A percentile compares a stretch with the other conserved stretches of the same genome.
These are phyloP conservation scores for Trapa incisa DNA, from an alignment of 345 rosid genomes.

Conservation along the genomic window DNA sequence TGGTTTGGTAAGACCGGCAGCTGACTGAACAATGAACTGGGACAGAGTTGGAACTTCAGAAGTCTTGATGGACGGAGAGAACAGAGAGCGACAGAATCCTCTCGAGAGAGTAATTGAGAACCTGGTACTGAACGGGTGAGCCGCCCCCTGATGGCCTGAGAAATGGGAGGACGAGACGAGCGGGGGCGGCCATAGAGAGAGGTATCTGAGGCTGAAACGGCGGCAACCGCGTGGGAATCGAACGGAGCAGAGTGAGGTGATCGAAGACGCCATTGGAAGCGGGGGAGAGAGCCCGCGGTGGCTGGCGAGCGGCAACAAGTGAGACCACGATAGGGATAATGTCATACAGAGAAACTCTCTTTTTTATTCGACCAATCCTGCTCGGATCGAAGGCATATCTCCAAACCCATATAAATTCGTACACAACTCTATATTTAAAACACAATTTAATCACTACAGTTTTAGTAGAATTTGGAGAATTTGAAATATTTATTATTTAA, in stretches of 20 bases:
- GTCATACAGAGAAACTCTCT: background rate
- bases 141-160: conserved; percentile 11
- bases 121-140: conserved; percentile 11
- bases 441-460: too few relatives aligned
- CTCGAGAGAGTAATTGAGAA: conserved; percentile 29
- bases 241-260: conserved; percentile 46
- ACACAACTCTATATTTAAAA: too few relatives aligned
- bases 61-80: conserved; percentile 11
- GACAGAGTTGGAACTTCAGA: conserved; percentile 41
- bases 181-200: conserved; percentile 19
- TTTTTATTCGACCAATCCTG: too few relatives aligned
- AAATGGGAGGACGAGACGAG: conserved; percentile 11
- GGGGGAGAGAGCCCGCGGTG: background rate
- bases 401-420: too few relatives aligned
- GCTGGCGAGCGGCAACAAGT: too few relatives aligned
- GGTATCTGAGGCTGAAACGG: conserved; percentile 22
- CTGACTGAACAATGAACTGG: conserved; percentile 40
- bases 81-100: conserved; percentile 30
- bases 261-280: conserved; percentile 54
- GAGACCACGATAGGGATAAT: too few relatives aligned
- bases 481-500: too few relatives aligned
- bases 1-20: conserved; percentile 32
- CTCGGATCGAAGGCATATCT: too few relatives aligned
- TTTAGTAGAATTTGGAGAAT: too few relatives aligned
- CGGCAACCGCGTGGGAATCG: conserved; percentile 27